phyloP scores from a whole-genome alignment of 2,329 filamentous ascomycete species.

The Penicillium palitans region DNA sequence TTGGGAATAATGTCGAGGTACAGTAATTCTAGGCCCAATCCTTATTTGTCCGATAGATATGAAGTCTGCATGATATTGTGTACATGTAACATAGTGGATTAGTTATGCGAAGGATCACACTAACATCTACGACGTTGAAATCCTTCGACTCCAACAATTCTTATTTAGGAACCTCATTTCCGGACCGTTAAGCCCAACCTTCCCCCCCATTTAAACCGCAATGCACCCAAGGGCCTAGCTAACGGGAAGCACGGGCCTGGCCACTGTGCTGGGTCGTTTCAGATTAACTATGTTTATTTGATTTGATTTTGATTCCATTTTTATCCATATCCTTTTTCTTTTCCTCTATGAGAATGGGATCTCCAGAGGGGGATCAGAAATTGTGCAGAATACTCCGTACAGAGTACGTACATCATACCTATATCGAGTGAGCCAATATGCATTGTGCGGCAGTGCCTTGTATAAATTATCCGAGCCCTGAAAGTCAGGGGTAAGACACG shows the following conservation, averaged over 20 bases:
- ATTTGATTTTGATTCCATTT: too few relatives aligned
- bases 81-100: neutral
- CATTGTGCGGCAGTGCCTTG: neutral
- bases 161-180: conserved; percentile 15
- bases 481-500: neutral
- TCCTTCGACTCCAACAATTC: neutral
- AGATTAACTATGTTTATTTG: conserved; percentile 18
- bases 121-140: neutral
- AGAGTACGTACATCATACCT: too few relatives aligned
- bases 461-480: neutral
- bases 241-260: conserved; percentile 33
- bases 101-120: neutral
- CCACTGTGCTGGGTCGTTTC: conserved; percentile 34
- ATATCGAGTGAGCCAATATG: neutral
- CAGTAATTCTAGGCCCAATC: neutral
- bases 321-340: too few relatives aligned
- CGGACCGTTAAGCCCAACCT: conserved; percentile 7
- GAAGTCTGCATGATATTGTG: neutral
- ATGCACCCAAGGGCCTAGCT: conserved; percentile 17
- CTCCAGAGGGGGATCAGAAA: neutral
- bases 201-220: conserved; percentile 9
- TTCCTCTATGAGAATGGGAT: neutral
- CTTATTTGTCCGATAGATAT: neutral
- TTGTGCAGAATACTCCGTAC: neutral
- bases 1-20: too few relatives aligned